Percentiles rank a stretch among this genome's conserved stretches.
These are phyloP conservation scores for Cladosporium sp. DNA, from an alignment of 2,329 filamentous ascomycete genomes.

Conservation along the genomic window DNA sequence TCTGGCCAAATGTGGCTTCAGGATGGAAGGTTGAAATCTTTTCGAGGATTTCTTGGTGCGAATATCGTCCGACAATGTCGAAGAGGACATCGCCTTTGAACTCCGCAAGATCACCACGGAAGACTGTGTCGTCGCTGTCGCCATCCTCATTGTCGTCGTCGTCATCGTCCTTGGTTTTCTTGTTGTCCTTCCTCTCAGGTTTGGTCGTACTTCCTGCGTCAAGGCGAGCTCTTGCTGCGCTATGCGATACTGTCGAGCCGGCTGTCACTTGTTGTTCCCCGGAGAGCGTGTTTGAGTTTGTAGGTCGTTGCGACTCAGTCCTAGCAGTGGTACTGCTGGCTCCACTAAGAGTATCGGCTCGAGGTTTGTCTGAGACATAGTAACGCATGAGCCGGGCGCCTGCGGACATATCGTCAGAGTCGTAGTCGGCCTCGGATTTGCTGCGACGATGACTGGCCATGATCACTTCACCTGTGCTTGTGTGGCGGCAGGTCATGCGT, in stretches of 20 bases:
- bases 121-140: neutral
- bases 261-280: neutral
- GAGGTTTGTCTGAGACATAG: slow-evolving; percentile 1
- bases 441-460: neutral
- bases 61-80: neutral
- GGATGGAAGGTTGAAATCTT: slow-evolving; percentile 1
- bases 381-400: slow-evolving; percentile 13
- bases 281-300: no score
- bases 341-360: neutral
- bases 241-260: neutral
- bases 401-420: slow-evolving; percentile 13
- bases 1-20: neutral
- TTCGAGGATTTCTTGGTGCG: neutral
- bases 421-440: neutral
- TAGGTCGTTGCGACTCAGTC: neutral
- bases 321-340: neutral
- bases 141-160: neutral
- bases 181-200: neutral
- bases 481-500: neutral
- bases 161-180: neutral
- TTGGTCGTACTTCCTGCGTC: no score
- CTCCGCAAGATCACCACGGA: neutral
- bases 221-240: neutral
- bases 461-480: neutral
- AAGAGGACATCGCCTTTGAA: slow-evolving; percentile 1